These are phyloP conservation scores for Ophiocordyceps camponoti-leonardi DNA, from an alignment of 2,329 filamentous ascomycete genomes.

Conservation along the genomic window DNA sequence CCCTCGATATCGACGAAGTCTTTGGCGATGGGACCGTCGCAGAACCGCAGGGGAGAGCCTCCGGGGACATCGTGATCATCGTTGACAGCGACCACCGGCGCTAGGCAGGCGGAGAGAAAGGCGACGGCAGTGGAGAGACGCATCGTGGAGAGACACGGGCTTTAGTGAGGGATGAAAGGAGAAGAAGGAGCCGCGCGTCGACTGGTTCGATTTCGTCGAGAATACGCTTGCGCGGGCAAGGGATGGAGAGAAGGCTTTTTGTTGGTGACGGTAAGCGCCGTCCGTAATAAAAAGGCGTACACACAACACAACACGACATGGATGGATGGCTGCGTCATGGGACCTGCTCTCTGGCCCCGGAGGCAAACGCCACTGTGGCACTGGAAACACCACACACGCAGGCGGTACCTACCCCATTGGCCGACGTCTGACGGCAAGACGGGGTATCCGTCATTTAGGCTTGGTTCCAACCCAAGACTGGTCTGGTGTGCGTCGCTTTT, in stretches of 20 bases:
- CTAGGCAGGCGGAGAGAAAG: constrained; percentile 26
- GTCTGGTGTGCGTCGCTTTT: background rate
- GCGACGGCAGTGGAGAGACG: constrained; percentile 23
- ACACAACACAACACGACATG: too few relatives aligned
- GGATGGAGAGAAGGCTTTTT: background rate
- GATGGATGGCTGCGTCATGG: too few relatives aligned
- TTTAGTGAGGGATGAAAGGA: background rate
- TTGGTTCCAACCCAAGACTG: background rate
- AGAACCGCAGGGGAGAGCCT: constrained; percentile 72
- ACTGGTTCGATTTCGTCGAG: background rate
- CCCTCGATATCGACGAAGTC: constrained; percentile 62
- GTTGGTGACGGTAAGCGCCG: background rate
- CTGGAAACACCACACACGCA: too few relatives aligned
- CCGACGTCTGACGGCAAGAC: too few relatives aligned
- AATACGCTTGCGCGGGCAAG: background rate
- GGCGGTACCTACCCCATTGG: background rate
- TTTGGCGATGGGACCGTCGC: constrained; percentile 43
- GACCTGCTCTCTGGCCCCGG: too few relatives aligned
- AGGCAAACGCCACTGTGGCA: too few relatives aligned
- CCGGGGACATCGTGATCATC: constrained; percentile 55
- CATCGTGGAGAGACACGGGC: constrained; percentile 10
- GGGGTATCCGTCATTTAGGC: background rate
- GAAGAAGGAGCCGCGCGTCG: background rate
- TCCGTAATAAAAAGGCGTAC: too few relatives aligned
- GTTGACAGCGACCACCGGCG: constrained; percentile 24